Conservation (phyloP, 495 filamentous ascomycete genomes). For the Talaromyces thailandensis region DNA sequence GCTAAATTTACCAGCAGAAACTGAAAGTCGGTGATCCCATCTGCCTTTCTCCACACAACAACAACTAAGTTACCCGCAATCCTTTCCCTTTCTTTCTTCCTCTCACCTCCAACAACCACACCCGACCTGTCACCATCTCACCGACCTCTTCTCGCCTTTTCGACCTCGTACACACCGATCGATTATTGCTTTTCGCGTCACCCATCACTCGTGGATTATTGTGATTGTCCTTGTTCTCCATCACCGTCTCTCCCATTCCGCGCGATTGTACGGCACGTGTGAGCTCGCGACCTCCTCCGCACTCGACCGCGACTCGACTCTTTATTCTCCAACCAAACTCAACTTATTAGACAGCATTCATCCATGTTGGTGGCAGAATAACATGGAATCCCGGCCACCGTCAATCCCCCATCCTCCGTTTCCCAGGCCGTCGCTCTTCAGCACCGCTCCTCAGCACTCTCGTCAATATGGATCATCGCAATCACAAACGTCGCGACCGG, state of each 20-base stretch:
- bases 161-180: not conserved
- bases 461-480: slow-evolving; percentile 9
- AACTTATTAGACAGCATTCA: not conserved
- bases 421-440: slow-evolving; percentile 18
- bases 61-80: too few species aligned
- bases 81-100: not conserved
- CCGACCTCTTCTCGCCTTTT: not conserved
- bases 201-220: not conserved
- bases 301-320: not conserved
- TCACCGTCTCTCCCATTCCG: not conserved
- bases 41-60: not conserved
- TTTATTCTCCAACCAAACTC: not conserved
- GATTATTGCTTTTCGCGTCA: not conserved
- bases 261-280: not conserved
- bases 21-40: not conserved
- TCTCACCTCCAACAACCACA: not conserved
- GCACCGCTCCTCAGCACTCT: slow-evolving; percentile 16
- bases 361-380: not conserved
- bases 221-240: not conserved
- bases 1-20: not conserved
- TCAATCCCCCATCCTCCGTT: slow-evolving; percentile 4
- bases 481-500: slow-evolving; percentile 5
- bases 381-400: slow-evolving; percentile 3
- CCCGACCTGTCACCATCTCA: not conserved
- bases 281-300: not conserved